Percentiles rank a stretch among this genome's conserved stretches.
phyloP scores from a whole-genome alignment of 1,139 yeast species.

The Arxiozyma slooffiae region DNA sequence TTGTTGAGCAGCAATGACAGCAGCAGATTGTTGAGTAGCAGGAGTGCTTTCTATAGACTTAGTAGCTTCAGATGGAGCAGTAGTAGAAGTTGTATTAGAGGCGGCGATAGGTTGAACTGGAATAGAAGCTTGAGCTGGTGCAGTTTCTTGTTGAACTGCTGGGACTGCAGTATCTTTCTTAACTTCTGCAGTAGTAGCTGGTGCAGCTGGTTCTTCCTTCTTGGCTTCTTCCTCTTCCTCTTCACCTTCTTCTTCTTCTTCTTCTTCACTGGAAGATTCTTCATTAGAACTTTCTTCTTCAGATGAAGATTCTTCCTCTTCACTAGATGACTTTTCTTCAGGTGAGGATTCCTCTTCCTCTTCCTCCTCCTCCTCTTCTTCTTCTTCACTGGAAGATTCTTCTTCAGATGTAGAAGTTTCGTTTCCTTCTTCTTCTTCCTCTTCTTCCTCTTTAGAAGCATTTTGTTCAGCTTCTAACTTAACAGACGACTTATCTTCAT shows the following conservation, averaged over 20 bases:
- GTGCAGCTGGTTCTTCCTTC: conserved; percentile 2
- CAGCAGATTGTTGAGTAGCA: conserved; percentile 1
- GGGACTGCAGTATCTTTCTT: neutral
- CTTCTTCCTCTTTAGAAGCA: conserved; percentile 23
- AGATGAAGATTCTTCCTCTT: conserved; percentile 22
- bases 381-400: conserved; percentile 5
- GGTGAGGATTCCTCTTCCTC: conserved; percentile 22
- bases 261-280: conserved; percentile 7
- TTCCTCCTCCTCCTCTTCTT: too few relatives aligned
- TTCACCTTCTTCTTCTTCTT: conserved; percentile 10
- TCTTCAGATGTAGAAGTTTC: conserved; percentile 21
- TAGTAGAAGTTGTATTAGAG: neutral
- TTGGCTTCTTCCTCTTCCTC: conserved; percentile 1
- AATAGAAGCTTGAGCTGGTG: neutral
- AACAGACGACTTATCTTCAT: conserved; percentile 1
- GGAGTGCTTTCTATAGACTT: conserved; percentile 1
- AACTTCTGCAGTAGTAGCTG: conserved; percentile 1
- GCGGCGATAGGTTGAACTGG: neutral
- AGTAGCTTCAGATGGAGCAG: neutral
- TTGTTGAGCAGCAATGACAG: conserved; percentile 1
- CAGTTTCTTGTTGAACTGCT: neutral
- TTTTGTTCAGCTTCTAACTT: conserved; percentile 17
- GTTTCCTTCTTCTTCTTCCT: conserved; percentile 3
- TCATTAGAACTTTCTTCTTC: conserved; percentile 11
- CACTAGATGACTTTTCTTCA: conserved; percentile 5